phyloP scores from a whole-genome alignment of 2,329 filamentous ascomycete species.

The Claviceps quebecensis region DNA sequence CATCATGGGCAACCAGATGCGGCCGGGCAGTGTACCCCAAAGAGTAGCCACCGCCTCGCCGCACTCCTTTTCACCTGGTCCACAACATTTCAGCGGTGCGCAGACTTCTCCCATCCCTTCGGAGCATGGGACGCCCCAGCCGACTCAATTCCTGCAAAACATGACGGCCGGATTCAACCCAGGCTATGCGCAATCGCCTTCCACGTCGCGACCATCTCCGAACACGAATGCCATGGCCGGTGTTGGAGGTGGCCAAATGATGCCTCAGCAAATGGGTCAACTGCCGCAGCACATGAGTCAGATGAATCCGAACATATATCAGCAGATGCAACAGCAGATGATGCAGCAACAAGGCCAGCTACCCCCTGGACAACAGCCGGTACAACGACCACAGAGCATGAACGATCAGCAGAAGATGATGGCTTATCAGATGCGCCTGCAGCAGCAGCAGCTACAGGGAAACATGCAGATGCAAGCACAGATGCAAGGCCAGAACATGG shows the following conservation, averaged over 20 bases:
- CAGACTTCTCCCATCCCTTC: constrained; percentile 66
- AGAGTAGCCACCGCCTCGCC: constrained; percentile 85
- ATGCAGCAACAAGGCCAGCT: constrained; percentile 26
- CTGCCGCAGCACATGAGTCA: constrained; percentile 36
- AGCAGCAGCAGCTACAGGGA: constrained; percentile 58
- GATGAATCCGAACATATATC: constrained; percentile 24
- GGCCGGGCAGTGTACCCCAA: constrained; percentile 56
- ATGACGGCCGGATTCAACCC: constrained; percentile 46
- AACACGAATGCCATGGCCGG: constrained; percentile 34
- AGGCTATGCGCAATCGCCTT: constrained; percentile 42
- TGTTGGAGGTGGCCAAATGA: constrained; percentile 31
- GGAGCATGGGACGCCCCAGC: constrained; percentile 65
- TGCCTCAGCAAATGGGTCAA: constrained; percentile 36
- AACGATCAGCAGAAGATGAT: constrained; percentile 61
- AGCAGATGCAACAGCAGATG: constrained; percentile 29
- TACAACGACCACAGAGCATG: constrained; percentile 16
- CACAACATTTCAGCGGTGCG: constrained; percentile 49
- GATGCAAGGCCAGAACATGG: constrained; percentile 33
- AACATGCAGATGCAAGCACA: constrained; percentile 37
- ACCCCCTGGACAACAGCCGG: constrained; percentile 53
- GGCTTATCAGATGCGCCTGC: constrained; percentile 70
- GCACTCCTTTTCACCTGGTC: constrained; percentile 71
- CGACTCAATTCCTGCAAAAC: constrained; percentile 50
- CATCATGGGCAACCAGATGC: constrained; percentile 72
- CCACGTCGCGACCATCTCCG: constrained; percentile 41